Base-by-base conservation (phyloP, 805 yeast genomes). In the Metschnikowia cerradonensis region DNA sequence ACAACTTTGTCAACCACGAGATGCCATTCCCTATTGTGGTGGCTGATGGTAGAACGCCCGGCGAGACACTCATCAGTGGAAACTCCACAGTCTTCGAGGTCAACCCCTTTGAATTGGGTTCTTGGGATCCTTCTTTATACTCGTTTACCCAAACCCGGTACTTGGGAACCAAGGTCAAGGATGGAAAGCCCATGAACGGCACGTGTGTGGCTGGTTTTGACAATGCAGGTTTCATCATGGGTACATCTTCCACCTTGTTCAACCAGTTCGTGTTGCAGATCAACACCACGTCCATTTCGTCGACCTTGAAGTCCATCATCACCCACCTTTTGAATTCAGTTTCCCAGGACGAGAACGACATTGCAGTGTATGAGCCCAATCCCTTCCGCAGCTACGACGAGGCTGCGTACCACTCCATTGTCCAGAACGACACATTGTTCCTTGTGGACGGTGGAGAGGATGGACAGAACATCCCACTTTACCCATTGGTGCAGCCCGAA, bases 51-150 rank as follows among this genome's bases (percentile, higher is more conserved):
- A 65, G 73, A 57, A 64, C 70, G 10, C 76, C 75, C 2, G 67
- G 66, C 22, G 53, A 66, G 1, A 49, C 45, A 11, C 56, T 67
- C 48, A 60, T 67, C 36, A 62, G 65, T 55, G 65, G 62, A 1
- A 70, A 71, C 56, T 70, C 76, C 22, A 70, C 76, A 1, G 65
- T 72, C 13, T 61, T 72, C 49, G 77, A 72, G 60, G 49, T 70
- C 49, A 68, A 61, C 45, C 73, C 77, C 4, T 72, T 47, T 54
- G 77, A 72, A 57, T 51, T 90, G 61, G 97, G 97, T 13, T 83
- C 95, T 4, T 90, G 96, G 96, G 97, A 90, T 63, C 86, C 89
- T 13, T 72, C 85, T 1, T 67, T 88, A 49, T 73, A 77, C 49
- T 70, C 85, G 2, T 90, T 90, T 66, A 74, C 83, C 11, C 84